Evolutionary conservation across 164 flowering plant species (phyloP).

Genomic region (Sedum album): DNA sequence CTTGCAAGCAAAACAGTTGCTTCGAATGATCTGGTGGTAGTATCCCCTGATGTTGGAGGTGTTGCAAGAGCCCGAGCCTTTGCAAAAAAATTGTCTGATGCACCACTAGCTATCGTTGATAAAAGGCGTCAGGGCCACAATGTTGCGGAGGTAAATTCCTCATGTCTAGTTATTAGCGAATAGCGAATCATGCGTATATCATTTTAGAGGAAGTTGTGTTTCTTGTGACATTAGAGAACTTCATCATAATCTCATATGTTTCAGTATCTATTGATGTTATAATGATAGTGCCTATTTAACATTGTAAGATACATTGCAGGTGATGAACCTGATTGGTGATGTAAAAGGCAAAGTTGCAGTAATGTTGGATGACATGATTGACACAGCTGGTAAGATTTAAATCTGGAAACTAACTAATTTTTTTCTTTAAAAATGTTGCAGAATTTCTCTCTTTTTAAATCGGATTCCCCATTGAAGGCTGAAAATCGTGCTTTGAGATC

Average conservation of each 20-base stretch:
- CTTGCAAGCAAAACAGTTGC: constrained; percentile 84
- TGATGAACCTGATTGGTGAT: constrained; percentile 64
- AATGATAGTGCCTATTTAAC: too few species aligned
- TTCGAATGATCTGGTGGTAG: constrained; percentile 88
- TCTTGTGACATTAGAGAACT: too few species aligned
- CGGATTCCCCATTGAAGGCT: neutral
- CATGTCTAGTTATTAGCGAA: neutral
- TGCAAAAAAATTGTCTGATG: constrained; percentile 95
- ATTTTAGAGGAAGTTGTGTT: neutral
- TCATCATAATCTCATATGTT: too few species aligned
- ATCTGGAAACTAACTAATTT: neutral
- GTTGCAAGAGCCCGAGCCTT: constrained; percentile 96
- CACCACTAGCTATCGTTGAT: constrained; percentile 95
- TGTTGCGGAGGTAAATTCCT: constrained; percentile 75
- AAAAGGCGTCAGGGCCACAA: constrained; percentile 95
- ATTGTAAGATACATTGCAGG: constrained; percentile 20
- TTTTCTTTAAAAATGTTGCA: too few species aligned
- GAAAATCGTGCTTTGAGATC: neutral
- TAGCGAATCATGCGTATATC: neutral
- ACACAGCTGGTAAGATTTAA: constrained; percentile 51
- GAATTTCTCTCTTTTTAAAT: neutral
- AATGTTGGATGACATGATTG: constrained; percentile 70
- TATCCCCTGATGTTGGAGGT: constrained; percentile 98
- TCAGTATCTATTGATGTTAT: too few species aligned
- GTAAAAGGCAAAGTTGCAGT: constrained; percentile 59